phyloP scores from a whole-genome alignment of 176 grass and related monocot genomes.

The Pontederia crassipes region DNA sequence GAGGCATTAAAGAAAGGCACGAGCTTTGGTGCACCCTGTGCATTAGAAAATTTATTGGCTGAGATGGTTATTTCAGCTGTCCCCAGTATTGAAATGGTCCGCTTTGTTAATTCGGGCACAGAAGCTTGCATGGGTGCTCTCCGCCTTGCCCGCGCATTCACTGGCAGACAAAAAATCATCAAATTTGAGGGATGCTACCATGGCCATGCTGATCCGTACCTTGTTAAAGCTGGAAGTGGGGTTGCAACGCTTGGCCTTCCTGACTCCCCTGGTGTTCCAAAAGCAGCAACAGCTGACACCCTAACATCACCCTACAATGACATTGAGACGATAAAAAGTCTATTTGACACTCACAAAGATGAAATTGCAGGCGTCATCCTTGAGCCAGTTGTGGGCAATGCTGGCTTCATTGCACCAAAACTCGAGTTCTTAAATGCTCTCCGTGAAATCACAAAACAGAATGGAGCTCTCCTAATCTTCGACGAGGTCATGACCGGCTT shows the following conservation, averaged over 20 bases:
- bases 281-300: conserved; percentile 57
- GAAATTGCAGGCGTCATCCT: conserved; percentile 82
- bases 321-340: conserved; percentile 45
- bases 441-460: conserved; percentile 69
- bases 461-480: conserved; percentile 81
- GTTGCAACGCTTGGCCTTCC: conserved; percentile 96
- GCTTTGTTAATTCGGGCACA: conserved; percentile 97
- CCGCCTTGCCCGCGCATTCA: conserved; percentile 92
- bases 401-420: conserved; percentile 73
- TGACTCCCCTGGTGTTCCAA: conserved; percentile 89
- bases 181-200: conserved; percentile 99
- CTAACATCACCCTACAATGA: conserved; percentile 88
- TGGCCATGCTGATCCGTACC: conserved; percentile 89
- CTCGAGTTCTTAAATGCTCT: conserved; percentile 59
- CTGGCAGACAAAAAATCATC: conserved; percentile 67
- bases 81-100: conserved; percentile 90
- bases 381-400: conserved; percentile 92
- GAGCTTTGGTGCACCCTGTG: conserved; percentile 95
- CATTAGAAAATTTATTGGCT: conserved; percentile 75
- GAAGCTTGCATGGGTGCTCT: conserved; percentile 99
- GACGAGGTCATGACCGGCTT: conserved; percentile 99
- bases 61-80: conserved; percentile 94
- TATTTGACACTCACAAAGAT: conserved; percentile 79
- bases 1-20: conserved; percentile 98
- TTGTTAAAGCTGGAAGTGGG: conserved; percentile 96